Percentiles rank a stretch among this genome's conserved stretches.
Evolutionary conservation across 2,329 filamentous ascomycete genomes (phyloP).

Genomic region (Botrytis fabae): DNA sequence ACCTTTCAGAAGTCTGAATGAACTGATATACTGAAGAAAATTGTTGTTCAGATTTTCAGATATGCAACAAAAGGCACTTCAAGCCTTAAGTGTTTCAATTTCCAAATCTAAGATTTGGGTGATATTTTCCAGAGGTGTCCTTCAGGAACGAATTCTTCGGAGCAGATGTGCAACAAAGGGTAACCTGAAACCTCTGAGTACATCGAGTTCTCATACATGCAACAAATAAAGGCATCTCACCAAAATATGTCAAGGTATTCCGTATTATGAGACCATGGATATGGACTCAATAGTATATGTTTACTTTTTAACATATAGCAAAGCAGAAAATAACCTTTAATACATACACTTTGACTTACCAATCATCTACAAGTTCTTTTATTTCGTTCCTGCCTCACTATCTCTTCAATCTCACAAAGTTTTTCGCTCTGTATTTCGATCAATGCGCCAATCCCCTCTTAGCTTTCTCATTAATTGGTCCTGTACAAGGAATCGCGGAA

Average conservation of each 20-base stretch:
- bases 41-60: too few species aligned
- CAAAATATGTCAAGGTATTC: neutral
- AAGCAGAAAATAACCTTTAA: neutral
- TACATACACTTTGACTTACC: neutral
- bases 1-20: too few species aligned
- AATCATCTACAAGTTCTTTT: neutral
- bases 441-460: neutral
- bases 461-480: too few species aligned
- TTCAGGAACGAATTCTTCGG: neutral
- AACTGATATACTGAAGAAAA: too few species aligned
- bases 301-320: neutral
- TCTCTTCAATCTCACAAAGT: neutral
- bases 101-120: neutral
- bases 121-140: neutral
- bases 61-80: neutral
- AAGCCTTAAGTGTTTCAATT: neutral
- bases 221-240: neutral
- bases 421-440: neutral
- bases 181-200: too few species aligned
- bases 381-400: neutral
- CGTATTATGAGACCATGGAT: neutral
- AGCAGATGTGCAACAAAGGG: neutral
- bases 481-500: too few species aligned
- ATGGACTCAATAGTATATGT: neutral
- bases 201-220: neutral